Percentiles rank a stretch among this genome's conserved stretches.
Evolutionary conservation across 2,329 filamentous ascomycete genomes (phyloP).

Genomic region (Zelopaecilomyces penicillatus): DNA sequence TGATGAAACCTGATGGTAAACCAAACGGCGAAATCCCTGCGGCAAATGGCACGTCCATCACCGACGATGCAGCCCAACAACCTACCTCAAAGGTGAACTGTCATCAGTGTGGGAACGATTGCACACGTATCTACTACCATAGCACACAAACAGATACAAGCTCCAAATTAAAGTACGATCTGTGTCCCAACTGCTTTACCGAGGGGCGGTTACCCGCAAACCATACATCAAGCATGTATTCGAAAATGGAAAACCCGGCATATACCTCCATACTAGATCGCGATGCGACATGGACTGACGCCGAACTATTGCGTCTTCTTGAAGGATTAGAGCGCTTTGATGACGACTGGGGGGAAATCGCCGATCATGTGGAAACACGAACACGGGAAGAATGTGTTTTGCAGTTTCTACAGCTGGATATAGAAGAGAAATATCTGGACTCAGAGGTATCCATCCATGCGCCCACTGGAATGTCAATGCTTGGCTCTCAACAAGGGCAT

Average conservation of each 20-base stretch:
- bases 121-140: conserved; percentile 57
- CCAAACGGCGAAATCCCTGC: conserved; percentile 64
- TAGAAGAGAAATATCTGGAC: conserved; percentile 94
- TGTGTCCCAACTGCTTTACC: conserved; percentile 86
- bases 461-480: conserved; percentile 52
- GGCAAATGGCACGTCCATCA: conserved; percentile 54
- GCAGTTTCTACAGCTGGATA: conserved; percentile 92
- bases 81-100: conserved; percentile 68
- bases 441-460: conserved; percentile 50
- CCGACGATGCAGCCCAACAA: conserved; percentile 56
- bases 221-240: conserved; percentile 72
- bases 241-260: conserved; percentile 79
- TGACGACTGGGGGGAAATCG: conserved; percentile 90
- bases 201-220: conserved; percentile 76
- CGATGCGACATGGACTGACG: conserved; percentile 84
- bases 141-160: conserved; percentile 48
- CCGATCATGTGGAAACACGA: conserved; percentile 83
- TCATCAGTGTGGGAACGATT: conserved; percentile 87
- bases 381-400: conserved; percentile 94
- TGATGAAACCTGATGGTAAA: conserved; percentile 62
- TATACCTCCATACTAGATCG: conserved; percentile 73
- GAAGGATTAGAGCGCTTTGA: conserved; percentile 90
- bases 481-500: conserved; percentile 67
- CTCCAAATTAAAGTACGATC: conserved; percentile 67
- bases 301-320: conserved; percentile 78